Base-by-base conservation (phyloP, 2,329 filamentous ascomycete genomes). In the Diaporthe sp. region DNA sequence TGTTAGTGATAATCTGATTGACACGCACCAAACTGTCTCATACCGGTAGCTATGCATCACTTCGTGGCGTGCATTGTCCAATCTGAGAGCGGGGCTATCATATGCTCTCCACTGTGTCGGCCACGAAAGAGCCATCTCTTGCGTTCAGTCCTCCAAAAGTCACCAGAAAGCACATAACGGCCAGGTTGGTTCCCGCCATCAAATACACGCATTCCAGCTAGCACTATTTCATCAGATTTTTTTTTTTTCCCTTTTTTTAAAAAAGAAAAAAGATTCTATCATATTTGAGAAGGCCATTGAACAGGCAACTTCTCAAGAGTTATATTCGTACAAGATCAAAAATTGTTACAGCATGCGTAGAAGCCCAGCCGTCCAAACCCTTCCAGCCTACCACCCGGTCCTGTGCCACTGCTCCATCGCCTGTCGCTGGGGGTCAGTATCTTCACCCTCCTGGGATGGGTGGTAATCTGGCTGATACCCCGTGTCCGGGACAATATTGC, bases 321-420 rank as follows among this genome's bases (percentile, higher is more conserved):
- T 58, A 12, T 10, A 38, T 10, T n/a, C 19, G 33, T 12, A n/a
- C 9, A n/a, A 40, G 1, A 40, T 60, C 33, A 28, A 25, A 19
- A 25, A 4, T 60, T 19, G 12, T 42, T n/a, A 9, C n/a, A 40
- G n/a, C 9, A 19, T 38, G 35, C 19, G 13, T 19, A 60, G 1
- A 28, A 40, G 0, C n/a, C 22, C n/a, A 9, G 38, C 7, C 15
- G 7, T 61, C 38, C 22, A 13, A 28, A n/a, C 13, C 19, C 28
- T 7, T 12, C 4, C 6, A 25, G 13, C 15, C 47, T 42, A 69
- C 66, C 50, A 45, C 1, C 35, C 50, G 17, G 35, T 45, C 15
- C 35, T 57, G 30, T 69, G 15, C 66, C 66, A 55, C 50, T 54
- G 47, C 3, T 57, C 45, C 66, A 40, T 55, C n/a, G 10, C 66